Evolutionary conservation across 2,329 filamentous ascomycete species (phyloP).

Genomic region (Talaromyces sp.): DNA sequence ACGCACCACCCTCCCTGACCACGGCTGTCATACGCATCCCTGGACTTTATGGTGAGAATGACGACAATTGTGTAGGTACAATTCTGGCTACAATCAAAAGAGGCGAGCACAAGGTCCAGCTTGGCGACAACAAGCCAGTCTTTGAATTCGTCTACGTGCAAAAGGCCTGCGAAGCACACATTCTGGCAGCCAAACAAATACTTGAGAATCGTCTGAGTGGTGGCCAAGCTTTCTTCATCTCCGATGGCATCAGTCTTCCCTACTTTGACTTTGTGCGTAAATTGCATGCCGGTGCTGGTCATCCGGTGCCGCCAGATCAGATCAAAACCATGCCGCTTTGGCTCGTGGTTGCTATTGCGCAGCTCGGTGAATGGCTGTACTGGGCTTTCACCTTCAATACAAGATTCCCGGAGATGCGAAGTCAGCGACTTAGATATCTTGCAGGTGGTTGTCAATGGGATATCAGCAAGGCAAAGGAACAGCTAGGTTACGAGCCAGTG

Average conservation of each 20-base stretch:
- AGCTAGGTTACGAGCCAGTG: conserved; percentile 7
- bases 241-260: conserved; percentile 12
- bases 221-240: conserved; percentile 12
- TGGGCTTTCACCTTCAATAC: conserved; percentile 12
- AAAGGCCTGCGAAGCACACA: conserved; percentile 13
- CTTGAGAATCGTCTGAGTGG: background rate
- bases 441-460: conserved; percentile 12
- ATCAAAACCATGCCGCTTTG: conserved; percentile 12
- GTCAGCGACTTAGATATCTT: conserved; percentile 6
- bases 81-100: background rate
- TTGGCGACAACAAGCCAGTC: conserved; percentile 11
- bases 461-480: conserved; percentile 11
- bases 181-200: conserved; percentile 10
- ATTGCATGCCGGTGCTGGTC: conserved; percentile 9
- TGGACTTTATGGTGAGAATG: conserved; percentile 8
- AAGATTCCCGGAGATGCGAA: conserved; percentile 5
- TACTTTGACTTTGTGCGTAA: conserved; percentile 13
- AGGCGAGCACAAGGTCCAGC: conserved; percentile 10
- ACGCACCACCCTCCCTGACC: background rate
- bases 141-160: conserved; percentile 11
- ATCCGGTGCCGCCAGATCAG: conserved; percentile 8
- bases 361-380: conserved; percentile 8
- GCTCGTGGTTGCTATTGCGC: conserved; percentile 7
- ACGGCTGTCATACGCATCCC: conserved; percentile 13
- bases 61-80: conserved; percentile 1